These are phyloP conservation scores for Podaxis mareebaensis DNA, from an alignment of 768 basidiomycete genomes.

Conservation along the genomic window DNA sequence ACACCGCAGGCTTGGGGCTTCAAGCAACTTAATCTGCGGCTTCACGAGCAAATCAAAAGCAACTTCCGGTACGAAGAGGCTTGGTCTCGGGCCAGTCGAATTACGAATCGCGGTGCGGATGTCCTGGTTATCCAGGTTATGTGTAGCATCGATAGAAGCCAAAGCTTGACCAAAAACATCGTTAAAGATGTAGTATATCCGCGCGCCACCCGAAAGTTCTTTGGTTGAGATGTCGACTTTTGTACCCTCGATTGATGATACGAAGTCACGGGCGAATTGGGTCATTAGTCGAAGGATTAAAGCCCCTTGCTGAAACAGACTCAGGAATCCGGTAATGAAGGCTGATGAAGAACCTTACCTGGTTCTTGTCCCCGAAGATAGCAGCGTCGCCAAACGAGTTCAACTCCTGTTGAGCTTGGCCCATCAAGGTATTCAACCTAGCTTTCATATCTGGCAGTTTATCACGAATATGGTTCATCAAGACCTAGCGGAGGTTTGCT, in stretches of 20 bases:
- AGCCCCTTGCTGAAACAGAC: constrained; percentile 65
- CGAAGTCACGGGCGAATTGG: constrained; percentile 95
- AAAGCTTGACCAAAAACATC: constrained; percentile 96
- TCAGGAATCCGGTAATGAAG: constrained; percentile 15
- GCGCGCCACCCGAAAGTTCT: constrained; percentile 95
- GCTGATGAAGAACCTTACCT: constrained; percentile 51
- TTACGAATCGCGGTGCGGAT: constrained; percentile 98
- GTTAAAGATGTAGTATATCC: constrained; percentile 99
- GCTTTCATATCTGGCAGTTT: constrained; percentile 99
- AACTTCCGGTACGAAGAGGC: constrained; percentile 94
- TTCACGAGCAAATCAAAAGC: constrained; percentile 97
- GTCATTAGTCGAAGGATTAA: constrained; percentile 97
- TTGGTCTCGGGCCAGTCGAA: constrained; percentile 95
- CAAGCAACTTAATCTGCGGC: constrained; percentile 95
- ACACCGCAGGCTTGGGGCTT: constrained; percentile 91
- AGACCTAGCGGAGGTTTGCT: constrained; percentile 49
- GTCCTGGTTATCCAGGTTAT: constrained; percentile 89
- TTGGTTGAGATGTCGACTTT: constrained; percentile 96
- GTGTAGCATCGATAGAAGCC: constrained; percentile 84
- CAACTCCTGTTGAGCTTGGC: constrained; percentile 97
- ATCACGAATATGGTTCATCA: constrained; percentile 97
- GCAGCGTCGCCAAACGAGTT: constrained; percentile 95
- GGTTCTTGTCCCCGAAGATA: constrained; percentile 88
- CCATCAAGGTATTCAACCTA: constrained; percentile 95
- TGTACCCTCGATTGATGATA: constrained; percentile 96